phyloP scores from a whole-genome alignment of 2,329 filamentous ascomycete species.

The Fonsecaea nubica region DNA sequence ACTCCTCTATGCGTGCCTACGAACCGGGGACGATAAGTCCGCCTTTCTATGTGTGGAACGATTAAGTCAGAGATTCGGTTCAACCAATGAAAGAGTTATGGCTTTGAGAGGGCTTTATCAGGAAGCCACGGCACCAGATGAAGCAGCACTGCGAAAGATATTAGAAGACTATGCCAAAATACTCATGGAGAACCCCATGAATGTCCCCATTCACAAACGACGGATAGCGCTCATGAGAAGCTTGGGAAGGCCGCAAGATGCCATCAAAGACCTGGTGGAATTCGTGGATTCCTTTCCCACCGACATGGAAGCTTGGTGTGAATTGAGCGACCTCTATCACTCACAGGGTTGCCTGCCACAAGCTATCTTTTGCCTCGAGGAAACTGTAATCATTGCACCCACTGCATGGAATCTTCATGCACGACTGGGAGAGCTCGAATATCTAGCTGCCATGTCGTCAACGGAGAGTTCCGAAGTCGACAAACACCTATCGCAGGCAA shows the following conservation, averaged over 20 bases:
- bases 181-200: conserved; percentile 74
- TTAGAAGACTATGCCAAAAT: conserved; percentile 79
- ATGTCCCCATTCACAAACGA: conserved; percentile 85
- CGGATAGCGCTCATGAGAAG: conserved; percentile 79
- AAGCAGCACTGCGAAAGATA: conserved; percentile 70
- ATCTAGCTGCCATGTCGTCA: conserved; percentile 58
- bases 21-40: conserved; percentile 79
- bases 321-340: conserved; percentile 86
- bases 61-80: conserved; percentile 80
- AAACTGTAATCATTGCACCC: conserved; percentile 82
- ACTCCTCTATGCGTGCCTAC: conserved; percentile 80
- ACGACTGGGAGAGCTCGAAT: conserved; percentile 80
- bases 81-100: conserved; percentile 83
- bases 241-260: conserved; percentile 72
- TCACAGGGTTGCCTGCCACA: conserved; percentile 79
- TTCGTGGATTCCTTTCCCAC: conserved; percentile 84
- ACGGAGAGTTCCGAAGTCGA: conserved; percentile 47
- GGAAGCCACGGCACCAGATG: conserved; percentile 76
- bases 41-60: conserved; percentile 77
- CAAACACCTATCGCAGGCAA: conserved; percentile 70
- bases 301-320: conserved; percentile 91
- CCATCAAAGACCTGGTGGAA: conserved; percentile 73
- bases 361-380: conserved; percentile 86
- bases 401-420: conserved; percentile 98
- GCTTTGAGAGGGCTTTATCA: conserved; percentile 81